phyloP scores from a whole-genome alignment of 1,284 basidiomycete genomes.

The Boletellus sp. region DNA sequence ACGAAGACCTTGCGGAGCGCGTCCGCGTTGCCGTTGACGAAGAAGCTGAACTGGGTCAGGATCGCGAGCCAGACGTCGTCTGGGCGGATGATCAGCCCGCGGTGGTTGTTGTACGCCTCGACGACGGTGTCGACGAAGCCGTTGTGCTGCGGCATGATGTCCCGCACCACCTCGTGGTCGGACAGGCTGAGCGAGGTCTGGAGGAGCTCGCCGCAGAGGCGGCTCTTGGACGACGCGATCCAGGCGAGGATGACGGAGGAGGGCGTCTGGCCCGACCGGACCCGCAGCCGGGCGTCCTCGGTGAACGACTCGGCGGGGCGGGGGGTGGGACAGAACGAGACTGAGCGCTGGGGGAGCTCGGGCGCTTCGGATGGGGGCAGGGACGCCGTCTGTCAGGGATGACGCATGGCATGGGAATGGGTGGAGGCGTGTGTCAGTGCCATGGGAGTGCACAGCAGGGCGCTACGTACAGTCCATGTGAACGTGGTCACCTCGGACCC shows the following conservation, averaged over 20 bases:
- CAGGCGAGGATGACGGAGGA: conserved; percentile 19
- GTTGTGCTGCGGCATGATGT: conserved; percentile 29
- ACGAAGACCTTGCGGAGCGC: conserved; percentile 40
- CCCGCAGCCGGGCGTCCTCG: conserved; percentile 27
- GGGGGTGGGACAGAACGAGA: conserved; percentile 25
- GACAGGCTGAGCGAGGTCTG: conserved; percentile 25
- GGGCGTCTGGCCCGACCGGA: conserved; percentile 21
- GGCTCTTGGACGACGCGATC: conserved; percentile 19
- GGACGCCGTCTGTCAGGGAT: conserved; percentile 10
- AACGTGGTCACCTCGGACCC: conserved; percentile 12
- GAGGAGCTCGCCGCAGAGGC: conserved; percentile 20
- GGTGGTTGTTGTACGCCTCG: conserved; percentile 39
- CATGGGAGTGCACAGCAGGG: no score
- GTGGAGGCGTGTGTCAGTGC: no score
- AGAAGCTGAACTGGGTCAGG: conserved; percentile 42
- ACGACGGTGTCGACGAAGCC: conserved; percentile 39
- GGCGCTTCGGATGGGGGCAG: not conserved
- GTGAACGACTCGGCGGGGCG: conserved; percentile 29
- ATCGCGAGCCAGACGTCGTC: conserved; percentile 48
- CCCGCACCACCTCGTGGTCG: conserved; percentile 20
- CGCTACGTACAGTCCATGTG: conserved; percentile 18
- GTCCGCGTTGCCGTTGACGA: conserved; percentile 42
- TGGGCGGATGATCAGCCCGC: conserved; percentile 36
- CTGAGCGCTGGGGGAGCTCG: not conserved
- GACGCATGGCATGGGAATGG: no score